phyloP scores from a whole-genome alignment of 345 rosid species.

The Excoecaria cochinchinensis region DNA sequence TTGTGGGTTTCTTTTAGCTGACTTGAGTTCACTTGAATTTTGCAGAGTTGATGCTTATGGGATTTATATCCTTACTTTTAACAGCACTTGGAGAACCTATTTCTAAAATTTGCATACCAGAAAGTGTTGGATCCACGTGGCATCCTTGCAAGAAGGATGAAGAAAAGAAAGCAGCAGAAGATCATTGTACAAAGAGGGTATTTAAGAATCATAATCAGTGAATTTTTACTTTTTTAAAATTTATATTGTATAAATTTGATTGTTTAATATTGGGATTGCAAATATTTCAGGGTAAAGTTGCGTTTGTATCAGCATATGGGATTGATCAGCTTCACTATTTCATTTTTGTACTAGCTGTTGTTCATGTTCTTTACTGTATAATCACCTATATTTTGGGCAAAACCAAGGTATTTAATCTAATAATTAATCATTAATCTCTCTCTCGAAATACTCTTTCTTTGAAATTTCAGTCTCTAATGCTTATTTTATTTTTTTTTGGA shows the following conservation, averaged over 20 bases:
- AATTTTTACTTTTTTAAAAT: too few relatives aligned
- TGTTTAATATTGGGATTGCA: not conserved
- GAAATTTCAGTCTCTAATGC: not conserved
- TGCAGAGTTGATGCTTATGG: slow-evolving; percentile 76
- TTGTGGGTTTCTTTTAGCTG: not conserved
- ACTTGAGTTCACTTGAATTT: slow-evolving; percentile 1
- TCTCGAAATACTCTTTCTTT: not conserved
- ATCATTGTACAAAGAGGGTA: slow-evolving; percentile 10
- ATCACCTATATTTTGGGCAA: slow-evolving; percentile 60
- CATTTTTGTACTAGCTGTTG: slow-evolving; percentile 72
- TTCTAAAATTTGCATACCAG: slow-evolving; percentile 55
- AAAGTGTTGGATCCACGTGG: slow-evolving; percentile 48
- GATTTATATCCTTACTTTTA: slow-evolving; percentile 68
- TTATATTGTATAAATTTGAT: not conserved
- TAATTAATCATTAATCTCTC: not conserved
- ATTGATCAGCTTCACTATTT: slow-evolving; percentile 90
- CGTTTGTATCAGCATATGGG: slow-evolving; percentile 74
- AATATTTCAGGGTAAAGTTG: slow-evolving; percentile 65
- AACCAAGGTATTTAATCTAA: slow-evolving; percentile 48
- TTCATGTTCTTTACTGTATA: slow-evolving; percentile 65
- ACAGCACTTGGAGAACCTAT: slow-evolving; percentile 42
- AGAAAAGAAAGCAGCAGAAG: not conserved
- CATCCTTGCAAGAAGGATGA: slow-evolving; percentile 49
- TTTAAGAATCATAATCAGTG: slow-evolving; percentile 8
- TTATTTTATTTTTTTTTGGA: slow-evolving; percentile 4